These are phyloP conservation scores for Pseudofabraea citricarpa DNA, from an alignment of 2,329 filamentous ascomycete species.

Conservation along the genomic window DNA sequence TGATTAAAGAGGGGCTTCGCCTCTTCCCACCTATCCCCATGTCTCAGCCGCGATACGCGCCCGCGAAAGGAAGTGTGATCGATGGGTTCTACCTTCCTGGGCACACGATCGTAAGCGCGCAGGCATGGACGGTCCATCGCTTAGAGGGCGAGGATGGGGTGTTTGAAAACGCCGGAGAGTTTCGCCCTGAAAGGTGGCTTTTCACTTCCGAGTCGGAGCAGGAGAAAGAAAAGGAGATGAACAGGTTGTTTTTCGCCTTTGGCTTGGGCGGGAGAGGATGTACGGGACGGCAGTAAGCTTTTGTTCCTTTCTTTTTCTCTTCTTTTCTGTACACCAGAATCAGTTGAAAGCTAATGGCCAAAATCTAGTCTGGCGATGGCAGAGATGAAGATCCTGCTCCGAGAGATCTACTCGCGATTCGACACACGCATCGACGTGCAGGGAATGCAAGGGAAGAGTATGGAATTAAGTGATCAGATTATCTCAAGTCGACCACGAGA, in stretches of 20 bases:
- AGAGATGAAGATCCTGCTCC: constrained; percentile 63
- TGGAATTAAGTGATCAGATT: constrained; percentile 63
- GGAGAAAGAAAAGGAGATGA: constrained; percentile 67
- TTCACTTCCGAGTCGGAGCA: too few species aligned
- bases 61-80: constrained; percentile 47
- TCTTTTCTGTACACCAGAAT: constrained; percentile 3
- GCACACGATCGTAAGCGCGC: constrained; percentile 53
- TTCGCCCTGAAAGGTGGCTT: constrained; percentile 82
- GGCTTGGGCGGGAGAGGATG: constrained; percentile 61
- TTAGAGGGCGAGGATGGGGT: constrained; percentile 56
- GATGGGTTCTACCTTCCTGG: constrained; percentile 50
- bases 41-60: constrained; percentile 59
- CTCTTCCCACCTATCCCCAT: constrained; percentile 63
- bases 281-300: constrained; percentile 60
- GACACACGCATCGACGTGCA: constrained; percentile 44
- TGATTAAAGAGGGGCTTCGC: constrained; percentile 57
- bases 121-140: constrained; percentile 56
- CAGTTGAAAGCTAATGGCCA: background rate
- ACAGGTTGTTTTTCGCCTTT: constrained; percentile 61
- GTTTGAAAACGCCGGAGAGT: constrained; percentile 74
- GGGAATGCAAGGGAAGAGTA: constrained; percentile 50
- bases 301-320: background rate
- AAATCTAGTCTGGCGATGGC: constrained; percentile 49
- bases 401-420: constrained; percentile 56
- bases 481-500: constrained; percentile 60